Evolutionary conservation across 1,139 yeast species (phyloP), one percentile per base, ranked within the genome.

Genomic region (Pichia sp.): DNA sequence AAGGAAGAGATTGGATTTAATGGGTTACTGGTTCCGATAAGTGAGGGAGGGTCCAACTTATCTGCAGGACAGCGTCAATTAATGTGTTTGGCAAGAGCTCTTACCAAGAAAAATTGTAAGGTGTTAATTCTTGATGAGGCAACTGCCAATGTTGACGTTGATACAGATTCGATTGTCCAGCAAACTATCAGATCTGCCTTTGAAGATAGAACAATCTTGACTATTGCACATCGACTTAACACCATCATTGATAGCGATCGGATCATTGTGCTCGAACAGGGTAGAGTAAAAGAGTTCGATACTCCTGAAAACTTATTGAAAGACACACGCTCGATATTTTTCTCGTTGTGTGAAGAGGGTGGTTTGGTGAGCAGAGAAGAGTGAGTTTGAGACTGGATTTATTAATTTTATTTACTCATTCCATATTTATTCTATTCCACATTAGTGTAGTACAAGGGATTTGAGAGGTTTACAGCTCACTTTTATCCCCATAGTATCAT

Each of bases 81-180:
- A 67, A 85, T 90, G 84, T 90, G 96, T 70, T 77, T 90, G 60
- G 96, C 97, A 0, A 78, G 97, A 65, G 97, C 96, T 0, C 73
- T 92, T 61, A 76, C 90, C 62, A 85, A 88, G 52, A 87, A 89
- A 31, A 84, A 95, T 5, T 57, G 63, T 49, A 84, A 84, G 61
- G 81, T 92, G 49, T 76, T 90, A 59, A 89, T 90, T 8, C 75
- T 92, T 63, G 99, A 93, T 70, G 99, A 93, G 72, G 98, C 98
- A 13, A 92, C 98, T 4, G 97, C 98, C 1, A 96, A 97, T 1
- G 97, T 93, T 51, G 99, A 93, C 71, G 97, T 90, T 36, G 95
- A 90, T 67, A 93, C 99, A 1, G 99, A 93, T 70, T 75, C 85
- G 62, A 79, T 90, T 47, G 78, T 92, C 52, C 98, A 92, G 72